These are phyloP conservation scores for Crithidia thermophila DNA, from an alignment of 208 protist species.

Conservation along the genomic window DNA sequence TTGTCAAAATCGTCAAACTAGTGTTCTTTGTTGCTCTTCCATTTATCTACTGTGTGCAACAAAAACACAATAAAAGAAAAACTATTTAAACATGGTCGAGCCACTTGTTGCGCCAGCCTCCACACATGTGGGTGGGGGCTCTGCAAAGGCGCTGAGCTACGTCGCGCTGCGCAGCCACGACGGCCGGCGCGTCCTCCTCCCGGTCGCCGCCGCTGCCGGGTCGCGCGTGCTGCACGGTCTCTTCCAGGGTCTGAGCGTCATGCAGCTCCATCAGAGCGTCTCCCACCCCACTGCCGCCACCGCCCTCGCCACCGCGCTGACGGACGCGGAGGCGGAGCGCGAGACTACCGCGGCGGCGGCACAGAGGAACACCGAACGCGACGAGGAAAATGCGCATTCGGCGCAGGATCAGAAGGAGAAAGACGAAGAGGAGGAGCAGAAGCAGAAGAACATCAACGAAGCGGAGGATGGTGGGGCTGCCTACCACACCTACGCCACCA, in stretches of 20 bases:
- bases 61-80: not conserved
- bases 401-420: not conserved
- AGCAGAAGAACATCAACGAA: not conserved
- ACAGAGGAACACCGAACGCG: not conserved
- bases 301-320: not conserved
- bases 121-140: not conserved
- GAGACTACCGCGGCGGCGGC: not conserved
- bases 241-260: conserved; percentile 49
- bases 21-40: conserved; percentile 4
- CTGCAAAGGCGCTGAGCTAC: conserved; percentile 39
- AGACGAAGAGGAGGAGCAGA: not conserved
- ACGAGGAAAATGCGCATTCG: not conserved
- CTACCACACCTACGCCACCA: conserved; percentile 26
- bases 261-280: conserved; percentile 24
- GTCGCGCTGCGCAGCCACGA: conserved; percentile 48
- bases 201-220: conserved; percentile 48
- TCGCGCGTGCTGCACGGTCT: conserved; percentile 60
- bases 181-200: conserved; percentile 58
- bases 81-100: conserved; percentile 3
- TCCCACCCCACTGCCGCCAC: not conserved
- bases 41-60: not conserved
- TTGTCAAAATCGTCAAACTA: too few species aligned
- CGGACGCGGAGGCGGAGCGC: not conserved
- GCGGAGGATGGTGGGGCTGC: conserved; percentile 1
- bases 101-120: conserved; percentile 1